Base-by-base conservation (phyloP, 139 green algal species). In the Chlorella sp. region DNA sequence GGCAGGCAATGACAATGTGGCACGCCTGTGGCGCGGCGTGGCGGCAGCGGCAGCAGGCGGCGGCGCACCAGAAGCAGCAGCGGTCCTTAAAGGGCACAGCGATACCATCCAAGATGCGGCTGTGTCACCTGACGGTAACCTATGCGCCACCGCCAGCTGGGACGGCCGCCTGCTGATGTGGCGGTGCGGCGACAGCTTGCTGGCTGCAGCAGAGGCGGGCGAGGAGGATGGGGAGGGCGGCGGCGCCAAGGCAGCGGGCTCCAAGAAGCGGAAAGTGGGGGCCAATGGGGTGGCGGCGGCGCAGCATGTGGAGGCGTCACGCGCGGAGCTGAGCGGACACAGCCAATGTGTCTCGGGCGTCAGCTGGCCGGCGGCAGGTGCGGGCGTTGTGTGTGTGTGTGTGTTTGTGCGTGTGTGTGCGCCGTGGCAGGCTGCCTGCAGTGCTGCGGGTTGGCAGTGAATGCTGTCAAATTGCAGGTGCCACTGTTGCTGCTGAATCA, bases 141-240 rank as follows among this genome's bases (percentile, higher is more conserved):
- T 82, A 30, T 93, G 94, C 53, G 94, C 34, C 73, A 96, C 89
- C 53, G 92, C 91, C 66, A 93, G 95, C 30, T 98, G 96, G 96
- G 96, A 98, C 81, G 91, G 91, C 61, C 34, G 78, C n/a, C 76
- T 97, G 34, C 89, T 94, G 81, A 39, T 98, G 34, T 98, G 95
- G 95, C 89, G 87, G 26, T 92, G 85, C 61, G 95, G 92, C 30
- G 64, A 91, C 42, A 40, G 37, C 26, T 69, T 42, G 73, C 83
- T 86, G 36, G 86, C 69, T 34, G 90, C 87, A 37, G 86, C 71
- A 9, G 86, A 89, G 42, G 82, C 75, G 57, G 82, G 73, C n/a
- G 80, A 75, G 30, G 88, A 86, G 24, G 83, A 32, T 34, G 82
- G 14, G 48, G 73, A 57, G 42, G 81, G 69, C 12, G 89, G 32